phyloP scores from a whole-genome alignment of 306 rosid genomes.

The Adenanthera pavonina region DNA sequence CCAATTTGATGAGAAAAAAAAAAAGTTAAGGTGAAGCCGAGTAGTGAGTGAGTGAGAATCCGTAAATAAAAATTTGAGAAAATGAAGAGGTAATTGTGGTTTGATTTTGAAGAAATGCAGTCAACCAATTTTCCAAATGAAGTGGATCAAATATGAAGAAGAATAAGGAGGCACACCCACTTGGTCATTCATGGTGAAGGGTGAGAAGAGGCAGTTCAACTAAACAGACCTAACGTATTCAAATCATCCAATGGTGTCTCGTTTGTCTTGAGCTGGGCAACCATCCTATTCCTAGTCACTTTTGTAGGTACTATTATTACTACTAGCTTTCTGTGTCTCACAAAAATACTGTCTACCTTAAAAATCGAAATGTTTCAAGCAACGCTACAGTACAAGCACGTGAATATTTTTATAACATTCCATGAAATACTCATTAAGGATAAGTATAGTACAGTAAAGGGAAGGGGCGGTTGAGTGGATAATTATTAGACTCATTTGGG shows the following conservation, averaged over 20 bases:
- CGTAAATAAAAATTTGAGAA: too few species aligned
- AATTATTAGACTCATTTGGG: neutral
- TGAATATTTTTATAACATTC: conserved; percentile 2
- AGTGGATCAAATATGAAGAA: neutral
- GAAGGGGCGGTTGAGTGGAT: neutral
- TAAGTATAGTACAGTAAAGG: neutral
- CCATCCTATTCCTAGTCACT: neutral
- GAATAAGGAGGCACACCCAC: neutral
- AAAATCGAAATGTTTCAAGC: neutral
- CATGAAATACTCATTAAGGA: neutral
- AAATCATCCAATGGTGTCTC: neutral
- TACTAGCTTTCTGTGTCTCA: neutral
- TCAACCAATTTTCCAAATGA: too few species aligned
- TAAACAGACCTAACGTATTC: neutral
- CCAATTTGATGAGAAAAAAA: too few species aligned
- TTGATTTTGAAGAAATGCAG: too few species aligned
- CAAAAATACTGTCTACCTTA: conserved; percentile 3
- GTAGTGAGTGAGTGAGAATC: too few species aligned
- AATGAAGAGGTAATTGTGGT: neutral
- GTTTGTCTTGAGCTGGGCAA: neutral
- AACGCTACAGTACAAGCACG: neutral
- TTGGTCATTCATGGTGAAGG: neutral
- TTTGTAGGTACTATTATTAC: neutral
- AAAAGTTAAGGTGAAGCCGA: neutral
- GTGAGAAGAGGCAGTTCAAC: conserved; percentile 6